Base-by-base conservation (phyloP, 2,329 filamentous ascomycete genomes). In the Monilinia aucupariae region DNA sequence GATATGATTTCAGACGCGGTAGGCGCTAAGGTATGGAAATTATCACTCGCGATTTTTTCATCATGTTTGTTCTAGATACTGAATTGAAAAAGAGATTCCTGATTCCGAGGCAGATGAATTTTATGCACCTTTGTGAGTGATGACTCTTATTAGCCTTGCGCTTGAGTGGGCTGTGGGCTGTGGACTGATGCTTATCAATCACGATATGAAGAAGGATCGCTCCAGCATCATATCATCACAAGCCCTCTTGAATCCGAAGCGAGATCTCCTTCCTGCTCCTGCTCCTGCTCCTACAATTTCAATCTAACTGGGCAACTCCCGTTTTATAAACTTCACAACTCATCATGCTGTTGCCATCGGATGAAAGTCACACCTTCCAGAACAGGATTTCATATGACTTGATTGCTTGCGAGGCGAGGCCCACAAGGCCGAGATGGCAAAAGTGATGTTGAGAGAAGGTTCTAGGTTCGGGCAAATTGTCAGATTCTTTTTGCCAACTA, bases 231-330 rank as follows among this genome's bases (percentile, higher is more conserved):
- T 43, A 39, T 41, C 15, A 54, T 41, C 15, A 53, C 27, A 22
- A 12, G n/a, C n/a, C n/a, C 17, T 20, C 17, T 6, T 30, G 12
- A 22, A 22, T 15, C 10, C 9, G 12, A 55, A 22, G 20, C 27
- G 27, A 55, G 4, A 45, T 32, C n/a, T n/a, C n/a, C n/a, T n/a
- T n/a, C n/a, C n/a, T n/a, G n/a, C n/a, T n/a, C n/a, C n/a, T n/a
- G n/a, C 25, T 22, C 53, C 2, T 43, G 39, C 20, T 55, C 2
- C 32, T 27, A 27, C 8, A 32, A 32, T 30, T 30, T 45, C 13
- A n/a, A 17, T 55, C 53, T 55, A 39, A 55, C 53, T 45, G 32
- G 53, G 10, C 25, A 45, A 55, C 5, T 45, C 45, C 53, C 53
- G 39, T 27, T 55, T 10, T n/a, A n/a, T 5, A 12, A 55, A 32